Conservation (phyloP, 192 early-diverging fungal genomes). For the Polychytrium aggregatum region DNA sequence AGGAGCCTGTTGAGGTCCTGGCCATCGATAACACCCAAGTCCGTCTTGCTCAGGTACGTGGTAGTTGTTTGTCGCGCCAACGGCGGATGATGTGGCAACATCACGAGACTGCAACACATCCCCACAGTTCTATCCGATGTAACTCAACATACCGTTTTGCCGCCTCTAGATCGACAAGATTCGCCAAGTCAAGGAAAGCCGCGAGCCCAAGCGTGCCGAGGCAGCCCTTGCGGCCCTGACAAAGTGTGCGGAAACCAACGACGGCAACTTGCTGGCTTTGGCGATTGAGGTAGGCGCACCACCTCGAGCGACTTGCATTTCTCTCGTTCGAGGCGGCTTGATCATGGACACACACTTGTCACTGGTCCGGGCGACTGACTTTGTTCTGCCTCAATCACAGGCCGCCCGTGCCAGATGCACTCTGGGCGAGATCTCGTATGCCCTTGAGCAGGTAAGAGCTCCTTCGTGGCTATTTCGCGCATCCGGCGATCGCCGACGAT, state of each 20-base stretch:
- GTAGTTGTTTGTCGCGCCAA: too few relatives aligned
- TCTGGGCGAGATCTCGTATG: slow-evolving; percentile 74
- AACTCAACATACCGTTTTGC: too few relatives aligned
- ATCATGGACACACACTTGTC: too few relatives aligned
- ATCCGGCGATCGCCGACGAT: too few relatives aligned
- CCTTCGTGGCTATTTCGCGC: too few relatives aligned
- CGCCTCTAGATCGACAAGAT: slow-evolving; percentile 49
- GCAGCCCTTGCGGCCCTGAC: slow-evolving; percentile 52
- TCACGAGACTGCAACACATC: too few relatives aligned
- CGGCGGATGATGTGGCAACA: too few relatives aligned
- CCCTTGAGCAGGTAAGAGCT: slow-evolving; percentile 50
- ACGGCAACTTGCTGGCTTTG: slow-evolving; percentile 64
- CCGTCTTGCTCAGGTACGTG: slow-evolving; percentile 35
- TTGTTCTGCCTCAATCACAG: too few relatives aligned
- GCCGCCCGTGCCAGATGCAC: slow-evolving; percentile 68
- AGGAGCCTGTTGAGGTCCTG: slow-evolving; percentile 55
- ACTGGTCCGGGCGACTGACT: too few relatives aligned
- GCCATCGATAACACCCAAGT: slow-evolving; percentile 76
- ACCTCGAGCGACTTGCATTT: background rate
- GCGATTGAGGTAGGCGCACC: slow-evolving; percentile 50
- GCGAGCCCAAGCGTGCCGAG: slow-evolving; percentile 42
- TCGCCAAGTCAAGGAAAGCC: slow-evolving; percentile 33
- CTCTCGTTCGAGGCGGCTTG: background rate
- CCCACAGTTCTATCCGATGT: too few relatives aligned
- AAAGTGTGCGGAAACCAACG: slow-evolving; percentile 46